Base-by-base conservation (phyloP, 768 basidiomycete genomes). In the Tricholoma sp. region DNA sequence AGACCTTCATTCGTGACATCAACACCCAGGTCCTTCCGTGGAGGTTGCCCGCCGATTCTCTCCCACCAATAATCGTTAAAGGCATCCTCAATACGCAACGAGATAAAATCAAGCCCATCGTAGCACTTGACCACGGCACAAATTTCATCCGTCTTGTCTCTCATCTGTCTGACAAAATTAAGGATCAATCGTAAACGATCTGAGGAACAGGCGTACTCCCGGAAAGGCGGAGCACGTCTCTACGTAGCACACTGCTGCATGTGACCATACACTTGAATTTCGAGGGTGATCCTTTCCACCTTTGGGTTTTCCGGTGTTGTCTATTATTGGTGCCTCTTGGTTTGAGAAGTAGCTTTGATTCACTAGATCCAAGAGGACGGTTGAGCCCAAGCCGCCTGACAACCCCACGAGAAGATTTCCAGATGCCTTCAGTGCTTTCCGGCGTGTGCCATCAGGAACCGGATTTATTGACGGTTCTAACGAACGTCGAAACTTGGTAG, bases 381-480 rank as follows among this genome's bases (percentile, higher is more conserved):
- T 83, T 0, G 91, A 90, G 4, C 88, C 85, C 0, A 90, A 75
- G 2, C 91, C 90, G 7, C 91, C 91, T n/a, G 90, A 91, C 57
- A 85, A 82, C 1, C 79, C 90, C 16, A 93, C 67, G 8, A 85
- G 71, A 4, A 93, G 72, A 57, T 85, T 83, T 50, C 89, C 89
- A 8, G 80, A 72, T 1, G 90, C 88, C 62, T 83, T 85, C 4
- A 89, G 73, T 10, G 76, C 75, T 52, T 81, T 83, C 34, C 83
- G 78, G 43, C 84, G 78, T 16, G 83, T 76, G 9, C 78, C 80
- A 61, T 82, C 77, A 12, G 80, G 72, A n/a, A 72, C 72, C 4
- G 74, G 71, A 59, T 89, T 89, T 45, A 91, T 75, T 10, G 69
- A 74, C 1, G 88, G 86, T 62, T 89, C 87, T 8, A 92, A 72